Percentiles rank a stretch among this genome's conserved stretches.
phyloP scores from a whole-genome alignment of 106 monocot genomes.

The Narthecium ossifragum region DNA sequence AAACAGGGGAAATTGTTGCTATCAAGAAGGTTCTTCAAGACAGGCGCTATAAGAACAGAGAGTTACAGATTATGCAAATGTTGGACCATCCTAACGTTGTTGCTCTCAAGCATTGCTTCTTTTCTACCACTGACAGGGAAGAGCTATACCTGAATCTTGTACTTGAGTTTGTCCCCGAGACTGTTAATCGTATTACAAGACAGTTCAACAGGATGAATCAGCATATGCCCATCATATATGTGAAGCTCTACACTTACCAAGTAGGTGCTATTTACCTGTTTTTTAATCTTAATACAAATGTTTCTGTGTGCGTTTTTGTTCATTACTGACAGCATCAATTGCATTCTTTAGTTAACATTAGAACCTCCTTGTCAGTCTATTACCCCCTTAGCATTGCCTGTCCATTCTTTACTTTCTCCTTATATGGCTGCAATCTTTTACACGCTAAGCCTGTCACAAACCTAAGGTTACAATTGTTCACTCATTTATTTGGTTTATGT shows the following conservation, averaged over 20 bases:
- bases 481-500: neutral
- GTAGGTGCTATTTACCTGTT: neutral
- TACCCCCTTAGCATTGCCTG: neutral
- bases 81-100: constrained; percentile 37
- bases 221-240: constrained; percentile 29
- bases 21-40: constrained; percentile 44
- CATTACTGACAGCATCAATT: neutral
- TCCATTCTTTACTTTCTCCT: neutral
- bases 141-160: constrained; percentile 36
- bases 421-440: neutral
- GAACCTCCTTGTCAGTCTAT: neutral
- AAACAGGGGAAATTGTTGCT: constrained; percentile 41
- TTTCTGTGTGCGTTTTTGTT: neutral
- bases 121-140: constrained; percentile 26
- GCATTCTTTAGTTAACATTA: neutral
- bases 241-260: constrained; percentile 31
- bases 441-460: no score
- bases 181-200: constrained; percentile 24
- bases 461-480: no score
- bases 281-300: neutral
- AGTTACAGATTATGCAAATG: constrained; percentile 32
- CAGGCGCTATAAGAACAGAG: constrained; percentile 36
- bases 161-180: constrained; percentile 40
- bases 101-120: constrained; percentile 27
- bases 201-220: constrained; percentile 26